phyloP scores from a whole-genome alignment of 2,329 filamentous ascomycete species.

The Thyridium curvatum region DNA sequence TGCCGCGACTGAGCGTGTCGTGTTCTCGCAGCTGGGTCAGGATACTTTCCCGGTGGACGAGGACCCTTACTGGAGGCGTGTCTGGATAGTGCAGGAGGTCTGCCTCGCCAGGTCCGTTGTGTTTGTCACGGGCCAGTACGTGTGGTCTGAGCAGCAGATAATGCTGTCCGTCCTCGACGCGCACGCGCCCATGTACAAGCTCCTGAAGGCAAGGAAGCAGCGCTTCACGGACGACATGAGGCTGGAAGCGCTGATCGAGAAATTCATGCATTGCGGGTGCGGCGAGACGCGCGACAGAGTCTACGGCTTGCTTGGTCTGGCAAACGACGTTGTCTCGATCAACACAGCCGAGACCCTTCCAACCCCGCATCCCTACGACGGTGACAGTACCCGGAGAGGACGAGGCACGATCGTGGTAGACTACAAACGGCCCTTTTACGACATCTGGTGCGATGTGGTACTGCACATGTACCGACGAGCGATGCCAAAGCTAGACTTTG shows the following conservation, averaged over 20 bases:
- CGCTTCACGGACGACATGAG: slow-evolving; percentile 7
- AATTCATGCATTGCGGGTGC: slow-evolving; percentile 6
- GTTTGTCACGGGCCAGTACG: slow-evolving; percentile 5
- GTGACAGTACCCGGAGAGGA: not conserved
- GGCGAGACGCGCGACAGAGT: slow-evolving; percentile 9
- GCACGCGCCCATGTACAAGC: slow-evolving; percentile 1
- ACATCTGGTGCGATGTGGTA: slow-evolving; percentile 9
- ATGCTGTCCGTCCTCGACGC: not conserved
- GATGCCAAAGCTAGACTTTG: slow-evolving; percentile 1
- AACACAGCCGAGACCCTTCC: not conserved
- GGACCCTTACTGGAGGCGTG: slow-evolving; percentile 10
- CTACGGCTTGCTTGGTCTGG: slow-evolving; percentile 8
- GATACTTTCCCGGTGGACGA: slow-evolving; percentile 1
- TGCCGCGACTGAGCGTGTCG: not conserved
- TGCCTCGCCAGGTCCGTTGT: slow-evolving; percentile 7
- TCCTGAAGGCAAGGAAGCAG: slow-evolving; percentile 3
- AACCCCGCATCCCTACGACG: not conserved
- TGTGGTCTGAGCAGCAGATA: slow-evolving; percentile 7
- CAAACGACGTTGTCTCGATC: slow-evolving; percentile 7
- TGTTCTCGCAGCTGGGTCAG: no score
- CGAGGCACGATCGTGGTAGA: slow-evolving; percentile 3
- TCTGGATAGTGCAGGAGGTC: slow-evolving; percentile 12
- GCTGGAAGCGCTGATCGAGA: slow-evolving; percentile 8
- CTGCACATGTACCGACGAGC: slow-evolving; percentile 4
- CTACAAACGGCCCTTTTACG: slow-evolving; percentile 8